Conservation (phyloP, 2,329 filamentous ascomycete genomes). For the Fusarium nodosum region DNA sequence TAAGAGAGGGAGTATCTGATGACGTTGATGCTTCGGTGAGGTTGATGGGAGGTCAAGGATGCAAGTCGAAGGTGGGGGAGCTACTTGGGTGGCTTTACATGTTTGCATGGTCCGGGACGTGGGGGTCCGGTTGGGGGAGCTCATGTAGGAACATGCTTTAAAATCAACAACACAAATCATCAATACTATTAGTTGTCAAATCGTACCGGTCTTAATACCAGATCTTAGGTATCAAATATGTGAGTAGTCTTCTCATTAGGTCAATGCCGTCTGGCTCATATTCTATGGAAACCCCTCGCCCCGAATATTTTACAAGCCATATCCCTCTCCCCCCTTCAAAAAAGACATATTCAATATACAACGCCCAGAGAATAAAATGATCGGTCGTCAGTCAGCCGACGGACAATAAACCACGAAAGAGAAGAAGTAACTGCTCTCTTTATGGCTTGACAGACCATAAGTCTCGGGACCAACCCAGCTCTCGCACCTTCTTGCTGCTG, state of each 20-base stretch:
- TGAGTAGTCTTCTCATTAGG: constrained; percentile 19
- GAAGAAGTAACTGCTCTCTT: constrained; percentile 10
- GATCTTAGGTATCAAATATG: neutral
- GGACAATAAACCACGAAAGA: constrained; percentile 4
- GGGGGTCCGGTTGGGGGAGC: constrained; percentile 15
- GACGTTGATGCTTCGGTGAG: neutral
- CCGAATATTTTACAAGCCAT: constrained; percentile 39
- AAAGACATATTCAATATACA: constrained; percentile 27
- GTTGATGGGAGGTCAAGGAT: constrained; percentile 16
- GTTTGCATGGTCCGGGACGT: constrained; percentile 18
- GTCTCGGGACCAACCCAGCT: constrained; percentile 73
- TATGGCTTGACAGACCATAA: constrained; percentile 68
- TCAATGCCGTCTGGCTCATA: constrained; percentile 8
- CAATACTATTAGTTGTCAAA: neutral
- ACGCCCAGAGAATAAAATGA: constrained; percentile 28
- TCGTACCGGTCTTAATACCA: neutral
- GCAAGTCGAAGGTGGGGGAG: constrained; percentile 33
- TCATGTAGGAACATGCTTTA: neutral
- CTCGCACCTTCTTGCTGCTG: constrained; percentile 70
- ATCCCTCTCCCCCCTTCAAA: constrained; percentile 20
- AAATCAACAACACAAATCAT: neutral
- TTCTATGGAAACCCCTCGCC: constrained; percentile 21
- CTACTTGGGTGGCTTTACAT: constrained; percentile 2
- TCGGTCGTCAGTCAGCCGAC: constrained; percentile 1
- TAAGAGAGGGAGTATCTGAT: neutral